Evolutionary conservation across 371 early-diverging fungal genomes (phyloP), one percentile per base, ranked within the genome.

Genomic region (Mortierella sp.): DNA sequence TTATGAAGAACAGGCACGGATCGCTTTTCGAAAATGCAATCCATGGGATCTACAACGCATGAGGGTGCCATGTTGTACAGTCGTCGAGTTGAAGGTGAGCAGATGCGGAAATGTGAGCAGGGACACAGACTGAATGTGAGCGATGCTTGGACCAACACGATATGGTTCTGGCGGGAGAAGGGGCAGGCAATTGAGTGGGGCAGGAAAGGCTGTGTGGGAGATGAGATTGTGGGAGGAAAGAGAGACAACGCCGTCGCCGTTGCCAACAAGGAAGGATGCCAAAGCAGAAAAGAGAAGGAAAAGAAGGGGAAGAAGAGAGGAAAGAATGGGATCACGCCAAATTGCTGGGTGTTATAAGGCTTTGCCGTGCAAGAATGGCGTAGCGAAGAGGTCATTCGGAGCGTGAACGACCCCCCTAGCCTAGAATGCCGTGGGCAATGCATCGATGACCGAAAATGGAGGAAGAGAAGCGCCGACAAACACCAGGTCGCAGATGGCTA

Each of bases 1-100:
- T 74, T 74, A 46, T 55, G n/a, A 31, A 67, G 45, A 25, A 37
- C 21, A 22, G 31, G n/a, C 2, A 17, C 9, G 0, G 44, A 14
- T 10, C 40, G 61, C 22, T n/a, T 37, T 43, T 58, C 58, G 52
- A 25, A 56, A 8, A 74, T 63, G 46, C 64, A 63, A 21, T 74
- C 64, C 74, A 74, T 57, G 22, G 74, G 74, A 37, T 74, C 74
- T 1, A 63, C 52, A 41, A 44, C 28, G 39, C 55, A 63, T 7
- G 28, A 53, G 10, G 60, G 63, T 24, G 67, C 59, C 63, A 67
- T 74, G 49, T 58, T 19, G n/a, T n/a, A n/a, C n/a, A n/a, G n/a
- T n/a, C n/a, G n/a, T n/a, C n/a, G n/a, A n/a, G n/a, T n/a, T n/a
- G n/a, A n/a, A n/a, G n/a, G n/a, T n/a, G n/a, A n/a, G n/a, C n/a